Evolutionary conservation across 2,329 filamentous ascomycete species (phyloP).

Genomic region (Fusarium fujikuroi): DNA sequence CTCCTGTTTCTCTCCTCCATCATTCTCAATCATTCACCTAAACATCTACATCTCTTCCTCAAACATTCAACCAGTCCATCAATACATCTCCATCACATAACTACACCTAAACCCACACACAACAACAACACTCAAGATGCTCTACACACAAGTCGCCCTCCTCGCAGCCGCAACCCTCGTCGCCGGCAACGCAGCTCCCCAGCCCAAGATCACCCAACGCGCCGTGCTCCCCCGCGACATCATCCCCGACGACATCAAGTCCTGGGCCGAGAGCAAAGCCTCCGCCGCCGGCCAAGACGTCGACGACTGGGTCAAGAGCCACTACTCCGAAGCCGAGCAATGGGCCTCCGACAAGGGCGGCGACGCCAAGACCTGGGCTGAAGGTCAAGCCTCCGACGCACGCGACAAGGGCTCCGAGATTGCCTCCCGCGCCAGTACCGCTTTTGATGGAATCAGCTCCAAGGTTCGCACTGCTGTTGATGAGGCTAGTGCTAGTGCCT

Average conservation of each 20-base stretch:
- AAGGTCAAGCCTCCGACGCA: neutral
- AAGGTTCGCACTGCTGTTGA: conserved; percentile 15
- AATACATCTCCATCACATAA: neutral
- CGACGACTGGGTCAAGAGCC: conserved; percentile 21
- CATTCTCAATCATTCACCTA: neutral
- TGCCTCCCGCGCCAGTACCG: conserved; percentile 17
- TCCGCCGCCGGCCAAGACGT: conserved; percentile 6
- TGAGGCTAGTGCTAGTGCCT: conserved; percentile 22
- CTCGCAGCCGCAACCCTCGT: conserved; percentile 37
- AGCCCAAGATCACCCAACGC: conserved; percentile 21
- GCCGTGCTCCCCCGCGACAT: conserved; percentile 32
- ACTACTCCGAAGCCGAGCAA: conserved; percentile 12
- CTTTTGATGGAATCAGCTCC: conserved; percentile 14
- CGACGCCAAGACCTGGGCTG: conserved; percentile 12
- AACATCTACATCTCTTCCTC: neutral
- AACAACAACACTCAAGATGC: conserved; percentile 31
- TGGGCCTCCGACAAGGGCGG: conserved; percentile 18
- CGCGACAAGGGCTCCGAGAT: too few species aligned
- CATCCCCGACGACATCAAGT: conserved; percentile 28
- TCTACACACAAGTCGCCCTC: conserved; percentile 39
- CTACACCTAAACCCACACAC: neutral
- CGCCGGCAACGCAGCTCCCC: conserved; percentile 22
- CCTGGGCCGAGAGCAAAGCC: conserved; percentile 23
- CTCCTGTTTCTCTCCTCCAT: neutral
- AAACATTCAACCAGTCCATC: neutral